Conservation (phyloP, 176 grass and related monocot genomes). For the Avena eriantha region DNA sequence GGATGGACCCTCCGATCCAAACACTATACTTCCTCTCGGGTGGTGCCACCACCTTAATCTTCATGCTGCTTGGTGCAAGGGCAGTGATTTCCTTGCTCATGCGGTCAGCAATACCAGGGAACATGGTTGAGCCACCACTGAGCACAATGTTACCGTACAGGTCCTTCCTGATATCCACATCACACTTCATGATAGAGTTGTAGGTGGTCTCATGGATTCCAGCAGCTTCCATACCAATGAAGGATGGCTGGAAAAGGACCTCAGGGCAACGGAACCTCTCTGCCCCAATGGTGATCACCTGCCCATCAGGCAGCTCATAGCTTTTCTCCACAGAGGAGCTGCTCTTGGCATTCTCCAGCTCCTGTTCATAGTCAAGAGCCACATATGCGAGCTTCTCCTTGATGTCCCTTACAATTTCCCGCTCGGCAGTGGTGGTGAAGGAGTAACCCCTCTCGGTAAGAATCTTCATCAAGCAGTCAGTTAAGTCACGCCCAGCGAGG, state of each 20-base stretch:
- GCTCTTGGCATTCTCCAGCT: slow-evolving; percentile 56
- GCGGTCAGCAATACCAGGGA: slow-evolving; percentile 75
- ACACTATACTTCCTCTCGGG: slow-evolving; percentile 79
- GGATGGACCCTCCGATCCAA: slow-evolving; percentile 85
- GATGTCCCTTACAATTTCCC: slow-evolving; percentile 77
- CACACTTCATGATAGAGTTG: slow-evolving; percentile 92
- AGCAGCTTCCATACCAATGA: slow-evolving; percentile 68
- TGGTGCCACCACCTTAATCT: slow-evolving; percentile 69
- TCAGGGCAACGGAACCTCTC: slow-evolving; percentile 80
- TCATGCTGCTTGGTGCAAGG: slow-evolving; percentile 67
- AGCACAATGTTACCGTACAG: slow-evolving; percentile 73
- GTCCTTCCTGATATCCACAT: slow-evolving; percentile 83
- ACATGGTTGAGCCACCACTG: slow-evolving; percentile 87
- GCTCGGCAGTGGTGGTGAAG: slow-evolving; percentile 67
- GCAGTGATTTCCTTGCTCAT: slow-evolving; percentile 87
- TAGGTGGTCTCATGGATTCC: slow-evolving; percentile 82
- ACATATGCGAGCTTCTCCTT: slow-evolving; percentile 74
- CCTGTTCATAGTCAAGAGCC: slow-evolving; percentile 67
- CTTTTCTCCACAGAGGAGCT: slow-evolving; percentile 70
- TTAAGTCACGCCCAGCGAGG: slow-evolving; percentile 57
- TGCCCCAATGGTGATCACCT: slow-evolving; percentile 71
- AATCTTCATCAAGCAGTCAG: slow-evolving; percentile 68
- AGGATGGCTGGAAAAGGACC: slow-evolving; percentile 79
- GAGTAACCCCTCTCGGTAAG: slow-evolving; percentile 67
- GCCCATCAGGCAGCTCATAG: slow-evolving; percentile 71